Evolutionary conservation across 306 rosid genomes (phyloP), one percentile per base, ranked within the genome.

Genomic region (Bauhinia variegata): DNA sequence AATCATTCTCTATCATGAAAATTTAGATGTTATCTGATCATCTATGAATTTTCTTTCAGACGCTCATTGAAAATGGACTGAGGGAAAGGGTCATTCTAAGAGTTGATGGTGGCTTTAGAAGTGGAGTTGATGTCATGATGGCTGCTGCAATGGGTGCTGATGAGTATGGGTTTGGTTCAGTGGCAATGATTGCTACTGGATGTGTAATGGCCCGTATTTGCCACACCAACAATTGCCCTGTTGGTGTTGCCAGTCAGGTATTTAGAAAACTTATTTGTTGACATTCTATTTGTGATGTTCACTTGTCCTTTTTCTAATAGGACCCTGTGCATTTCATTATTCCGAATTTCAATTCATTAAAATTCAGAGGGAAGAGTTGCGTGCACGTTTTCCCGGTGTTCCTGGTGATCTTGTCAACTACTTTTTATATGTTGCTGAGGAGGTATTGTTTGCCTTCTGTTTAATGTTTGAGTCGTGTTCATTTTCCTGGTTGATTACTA

Each of bases 171-270:
- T 93, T 93, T 75, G 98, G 97, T 62, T 93, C 98, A 60, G 93
- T 89, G 68, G 98, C 97, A 65, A 89, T 93, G 97, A 88, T 89
- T 81, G 97, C 97, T 65, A 89, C 96, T 67, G 97, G 97, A 53
- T 93, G 96, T 81, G 88, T 93, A 30, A 89, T 93, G 97, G 97
- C 98, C 33, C 98, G 97, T 56, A 89, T 93, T 78, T 93, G 97
- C 86, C 98, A 93, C 86, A 93, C 97, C 59, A 89, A 89, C 76
- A 89, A 93, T 76, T 93, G 98, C 67, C 97, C 98, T 30, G 98
- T 93, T 83, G 98, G 98, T 50, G 98, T 93, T 78, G 98, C 98
- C 62, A 93, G 98, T 74, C 98, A 93, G 96, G 98, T 93, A 36
- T 48, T 43, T 51, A 58, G 52, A 63, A 32, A 58, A 36, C 61